Percentiles rank a stretch among this genome's conserved stretches.
Evolutionary conservation across 2,329 filamentous ascomycete genomes (phyloP).

Genomic region (Scedosporium aurantiacum): DNA sequence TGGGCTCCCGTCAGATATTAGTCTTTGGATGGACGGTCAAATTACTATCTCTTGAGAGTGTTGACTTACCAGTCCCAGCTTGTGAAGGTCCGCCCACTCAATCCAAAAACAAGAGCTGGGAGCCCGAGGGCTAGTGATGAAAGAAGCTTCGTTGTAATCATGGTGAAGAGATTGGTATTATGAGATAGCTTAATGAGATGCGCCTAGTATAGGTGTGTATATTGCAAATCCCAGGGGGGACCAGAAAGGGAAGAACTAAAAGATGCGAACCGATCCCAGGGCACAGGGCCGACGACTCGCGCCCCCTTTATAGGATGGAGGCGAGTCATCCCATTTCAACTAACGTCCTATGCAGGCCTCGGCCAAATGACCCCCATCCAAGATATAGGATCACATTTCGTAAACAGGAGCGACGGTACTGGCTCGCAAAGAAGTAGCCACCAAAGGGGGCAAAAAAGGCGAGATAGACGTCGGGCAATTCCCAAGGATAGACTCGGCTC

Average conservation of each 20-base stretch:
- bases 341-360: background rate
- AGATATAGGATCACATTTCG: background rate
- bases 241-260: background rate
- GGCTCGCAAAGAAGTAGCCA: background rate
- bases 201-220: background rate
- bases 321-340: background rate
- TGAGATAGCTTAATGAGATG: background rate
- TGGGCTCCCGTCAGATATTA: background rate
- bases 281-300: background rate
- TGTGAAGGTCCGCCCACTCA: conserved; percentile 4
- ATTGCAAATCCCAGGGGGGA: background rate
- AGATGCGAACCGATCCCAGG: background rate
- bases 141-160: background rate
- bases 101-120: background rate
- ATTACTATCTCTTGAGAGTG: background rate
- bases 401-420: too few relatives aligned
- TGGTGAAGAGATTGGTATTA: background rate
- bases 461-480: background rate
- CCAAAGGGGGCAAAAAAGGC: background rate
- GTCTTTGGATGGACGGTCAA: background rate
- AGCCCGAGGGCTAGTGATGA: background rate
- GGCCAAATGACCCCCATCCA: background rate
- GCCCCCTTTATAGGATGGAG: background rate
- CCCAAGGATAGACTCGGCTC: background rate
- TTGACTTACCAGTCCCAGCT: conserved; percentile 4